These are phyloP conservation scores for Hyphopichia burtonii DNA, from an alignment of 1,139 yeast genomes.

Conservation along the genomic window DNA sequence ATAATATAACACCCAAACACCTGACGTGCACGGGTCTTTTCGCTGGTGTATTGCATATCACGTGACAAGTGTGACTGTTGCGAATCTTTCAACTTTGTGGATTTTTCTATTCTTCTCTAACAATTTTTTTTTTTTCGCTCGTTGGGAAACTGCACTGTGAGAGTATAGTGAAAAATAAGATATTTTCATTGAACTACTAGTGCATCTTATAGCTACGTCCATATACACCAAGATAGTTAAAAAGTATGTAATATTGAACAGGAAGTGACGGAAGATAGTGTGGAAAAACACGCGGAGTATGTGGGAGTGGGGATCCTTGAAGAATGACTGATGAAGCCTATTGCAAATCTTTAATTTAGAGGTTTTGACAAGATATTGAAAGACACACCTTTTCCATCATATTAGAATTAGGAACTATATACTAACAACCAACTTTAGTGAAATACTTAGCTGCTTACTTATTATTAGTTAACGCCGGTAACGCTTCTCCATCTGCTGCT, in stretches of 20 bases:
- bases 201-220: not conserved
- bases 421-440: slow-evolving; percentile 22
- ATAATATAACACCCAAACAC: no score
- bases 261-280: not conserved
- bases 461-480: slow-evolving; percentile 67
- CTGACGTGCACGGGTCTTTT: no score
- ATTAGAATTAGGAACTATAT: no score
- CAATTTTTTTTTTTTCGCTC: not conserved
- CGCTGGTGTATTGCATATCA: no score
- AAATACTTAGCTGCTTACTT: slow-evolving; percentile 72
- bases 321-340: no score
- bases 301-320: no score
- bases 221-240: not conserved
- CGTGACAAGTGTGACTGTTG: not conserved
- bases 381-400: no score
- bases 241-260: not conserved
- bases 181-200: not conserved
- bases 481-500: slow-evolving; percentile 82
- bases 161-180: slow-evolving; percentile 1
- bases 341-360: no score
- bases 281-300: not conserved
- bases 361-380: no score
- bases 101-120: not conserved
- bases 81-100: not conserved
- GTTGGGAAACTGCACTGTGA: not conserved